A percentile compares a stretch with the other conserved stretches of the same genome.
Conservation (phyloP, 176 grass and related monocot species). For the Dactylis glomerata region DNA sequence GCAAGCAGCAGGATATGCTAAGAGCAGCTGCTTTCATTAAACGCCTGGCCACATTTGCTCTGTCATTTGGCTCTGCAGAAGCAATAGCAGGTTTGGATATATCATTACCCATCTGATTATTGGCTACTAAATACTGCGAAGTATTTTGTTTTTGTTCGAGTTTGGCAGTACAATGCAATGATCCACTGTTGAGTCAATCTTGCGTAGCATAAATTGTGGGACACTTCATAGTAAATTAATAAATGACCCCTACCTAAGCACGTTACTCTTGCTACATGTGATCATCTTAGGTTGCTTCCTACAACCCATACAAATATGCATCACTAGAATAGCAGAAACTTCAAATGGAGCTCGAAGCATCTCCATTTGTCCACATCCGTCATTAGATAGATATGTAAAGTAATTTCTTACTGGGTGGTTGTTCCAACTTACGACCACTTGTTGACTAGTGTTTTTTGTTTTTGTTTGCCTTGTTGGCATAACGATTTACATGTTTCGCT, state of each 20-base stretch:
- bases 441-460: background rate
- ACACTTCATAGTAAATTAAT: background rate
- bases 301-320: background rate
- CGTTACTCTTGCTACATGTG: background rate
- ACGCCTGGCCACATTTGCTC: conserved; percentile 78
- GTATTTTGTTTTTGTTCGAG: background rate
- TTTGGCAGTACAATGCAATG: background rate
- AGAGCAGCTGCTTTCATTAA: conserved; percentile 92
- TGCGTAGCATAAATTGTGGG: background rate
- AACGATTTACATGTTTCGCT: conserved; percentile 2
- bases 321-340: no score
- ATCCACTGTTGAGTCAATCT: background rate
- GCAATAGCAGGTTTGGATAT: conserved; percentile 58
- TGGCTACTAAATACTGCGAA: background rate
- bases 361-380: no score
- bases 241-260: background rate
- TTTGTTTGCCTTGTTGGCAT: background rate
- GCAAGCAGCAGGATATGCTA: conserved; percentile 86
- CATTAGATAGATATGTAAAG: background rate
- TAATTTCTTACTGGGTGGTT: background rate
- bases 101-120: background rate
- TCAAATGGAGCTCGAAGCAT: no score
- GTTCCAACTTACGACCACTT: background rate
- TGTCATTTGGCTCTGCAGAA: conserved; percentile 88
- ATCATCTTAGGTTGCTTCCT: background rate